These are phyloP conservation scores for Barnettozyma sucrosica DNA, from an alignment of 805 yeast species.

Conservation along the genomic window DNA sequence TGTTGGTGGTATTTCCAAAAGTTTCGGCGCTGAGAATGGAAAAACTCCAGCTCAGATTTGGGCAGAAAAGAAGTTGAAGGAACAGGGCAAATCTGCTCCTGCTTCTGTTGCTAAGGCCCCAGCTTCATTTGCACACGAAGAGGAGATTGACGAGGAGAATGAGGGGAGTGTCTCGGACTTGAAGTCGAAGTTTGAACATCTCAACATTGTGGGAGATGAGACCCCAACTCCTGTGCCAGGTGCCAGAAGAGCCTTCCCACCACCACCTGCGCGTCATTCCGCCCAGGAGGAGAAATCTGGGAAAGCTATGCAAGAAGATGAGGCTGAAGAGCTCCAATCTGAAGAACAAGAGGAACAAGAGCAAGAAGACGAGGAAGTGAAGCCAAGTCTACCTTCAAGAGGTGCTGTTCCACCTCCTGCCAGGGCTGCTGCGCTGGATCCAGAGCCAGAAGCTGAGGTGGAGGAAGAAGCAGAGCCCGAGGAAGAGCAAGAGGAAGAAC, in stretches of 20 bases:
- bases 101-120: constrained; percentile 19
- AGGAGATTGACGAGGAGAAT: constrained; percentile 18
- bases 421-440: constrained; percentile 15
- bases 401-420: constrained; percentile 14
- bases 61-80: constrained; percentile 76
- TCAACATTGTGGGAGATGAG: constrained; percentile 25
- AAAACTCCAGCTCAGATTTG: constrained; percentile 93
- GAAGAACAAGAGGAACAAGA: constrained; percentile 1
- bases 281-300: constrained; percentile 1
- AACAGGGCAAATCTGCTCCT: constrained; percentile 23
- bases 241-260: constrained; percentile 15
- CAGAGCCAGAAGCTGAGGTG: constrained; percentile 12
- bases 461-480: constrained; percentile 13
- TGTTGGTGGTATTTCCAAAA: constrained; percentile 54
- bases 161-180: constrained; percentile 30
- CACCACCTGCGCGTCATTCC: constrained; percentile 9
- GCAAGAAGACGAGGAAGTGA: constrained; percentile 12
- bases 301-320: constrained; percentile 2
- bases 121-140: constrained; percentile 28
- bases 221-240: constrained; percentile 15
- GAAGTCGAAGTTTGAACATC: constrained; percentile 33
- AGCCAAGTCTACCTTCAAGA: constrained; percentile 24
- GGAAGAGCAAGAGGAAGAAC: no score
- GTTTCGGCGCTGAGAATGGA: constrained; percentile 63
- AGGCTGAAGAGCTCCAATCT: not conserved